Base-by-base conservation (phyloP, 495 filamentous ascomycete genomes). In the Penicillium macrosclerotiorum region DNA sequence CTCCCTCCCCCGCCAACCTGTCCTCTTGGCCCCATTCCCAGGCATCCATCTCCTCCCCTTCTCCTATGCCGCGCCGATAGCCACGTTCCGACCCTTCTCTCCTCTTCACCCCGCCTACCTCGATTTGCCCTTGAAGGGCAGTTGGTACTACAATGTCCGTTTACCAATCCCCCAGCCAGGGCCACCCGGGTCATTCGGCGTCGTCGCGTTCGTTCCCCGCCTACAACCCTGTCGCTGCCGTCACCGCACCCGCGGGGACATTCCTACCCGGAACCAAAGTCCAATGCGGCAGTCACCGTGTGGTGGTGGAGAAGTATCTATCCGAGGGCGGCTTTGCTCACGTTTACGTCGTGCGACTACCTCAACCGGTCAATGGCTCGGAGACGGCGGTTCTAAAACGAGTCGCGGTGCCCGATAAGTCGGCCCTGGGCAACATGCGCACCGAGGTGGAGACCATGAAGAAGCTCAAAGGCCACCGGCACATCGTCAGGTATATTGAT, bases 361-460 rank as follows among this genome's bases (percentile, higher is more conserved):
- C 89, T 20, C 75, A 84, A 42, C 74, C 86, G 26, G 69, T 90
- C 66, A 81, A 93, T 65, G 87, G 88, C 49, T 83, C 86, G 41
- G 89, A 96, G 57, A 79, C 80, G 47, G 92, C 89, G 2, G 90
- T 98, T 6, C 72, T 98, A 55, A 98, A 98, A 74, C 78, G 93
- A 57, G 93, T 98, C 33, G 93, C 94, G n/a, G 93, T 97, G 24
- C 89, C 94, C 30, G 93, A 98, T 63, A 95, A 93, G 75, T 84
- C 93, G 55, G 80, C 90, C 39, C 77, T 98, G 63, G 87, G 90
- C 22, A 90, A 84, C 65, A 96, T 97, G 93, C 85, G 94, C 60
- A 97, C 86, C 46, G 93, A 98, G 76, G 93, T 97, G 42, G 93
- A 98, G 71, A 98, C 93, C 14, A 98, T 98, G 93, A 98, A 98